Percentiles rank a stretch among this genome's conserved stretches.
Evolutionary conservation across 257 asterid genomes (phyloP).

Genomic region (Scutellaria galericulata): DNA sequence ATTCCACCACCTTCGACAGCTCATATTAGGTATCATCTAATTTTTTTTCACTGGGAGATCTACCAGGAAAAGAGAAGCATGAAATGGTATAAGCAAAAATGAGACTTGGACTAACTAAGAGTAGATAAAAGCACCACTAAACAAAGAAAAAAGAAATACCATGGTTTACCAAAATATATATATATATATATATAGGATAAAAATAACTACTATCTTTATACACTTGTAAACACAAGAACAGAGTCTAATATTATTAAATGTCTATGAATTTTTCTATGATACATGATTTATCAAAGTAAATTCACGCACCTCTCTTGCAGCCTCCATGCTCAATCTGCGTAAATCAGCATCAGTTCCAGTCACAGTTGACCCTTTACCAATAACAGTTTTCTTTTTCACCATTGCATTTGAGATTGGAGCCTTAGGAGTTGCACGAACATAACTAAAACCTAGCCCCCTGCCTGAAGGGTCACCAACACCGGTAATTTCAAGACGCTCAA

Average conservation of each 20-base stretch:
- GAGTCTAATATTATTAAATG: constrained; percentile 7
- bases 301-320: constrained; percentile 89
- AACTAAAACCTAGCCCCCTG: constrained; percentile 98
- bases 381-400: constrained; percentile 79
- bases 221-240: not conserved
- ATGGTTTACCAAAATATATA: not conserved
- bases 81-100: not conserved
- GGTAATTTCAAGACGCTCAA: constrained; percentile 94
- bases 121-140: constrained; percentile 2
- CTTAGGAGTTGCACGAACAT: constrained; percentile 86
- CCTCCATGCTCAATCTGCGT: constrained; percentile 99
- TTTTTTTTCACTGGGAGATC: constrained; percentile 25
- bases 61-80: not conserved
- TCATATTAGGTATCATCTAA: not conserved
- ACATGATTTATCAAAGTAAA: constrained; percentile 12
- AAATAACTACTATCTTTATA: constrained; percentile 9
- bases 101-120: not conserved
- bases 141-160: constrained; percentile 1
- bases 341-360: constrained; percentile 99
- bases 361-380: constrained; percentile 92
- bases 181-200: not conserved
- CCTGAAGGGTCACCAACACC: constrained; percentile 99
- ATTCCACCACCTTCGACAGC: constrained; percentile 9
- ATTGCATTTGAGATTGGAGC: constrained; percentile 79
- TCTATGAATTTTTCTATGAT: constrained; percentile 16